Evolutionary conservation across 805 yeast species (phyloP).

Genomic region (Candida sonorensis): DNA sequence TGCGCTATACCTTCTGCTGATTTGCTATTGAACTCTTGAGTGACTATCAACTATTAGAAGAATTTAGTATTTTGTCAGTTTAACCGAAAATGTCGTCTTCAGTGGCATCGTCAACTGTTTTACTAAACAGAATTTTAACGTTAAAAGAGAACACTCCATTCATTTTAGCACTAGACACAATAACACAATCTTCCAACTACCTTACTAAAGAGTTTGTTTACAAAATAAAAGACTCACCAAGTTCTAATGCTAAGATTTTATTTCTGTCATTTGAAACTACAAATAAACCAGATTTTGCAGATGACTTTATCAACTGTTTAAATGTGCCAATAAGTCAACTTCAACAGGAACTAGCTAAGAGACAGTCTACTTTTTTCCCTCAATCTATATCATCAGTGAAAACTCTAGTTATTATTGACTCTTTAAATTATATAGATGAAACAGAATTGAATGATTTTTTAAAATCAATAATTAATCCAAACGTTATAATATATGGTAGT

Average conservation of each 20-base stretch:
- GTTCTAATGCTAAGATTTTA: slow-evolving; percentile 29
- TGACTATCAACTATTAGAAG: no score
- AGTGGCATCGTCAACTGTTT: slow-evolving; percentile 35
- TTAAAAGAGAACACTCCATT: slow-evolving; percentile 74
- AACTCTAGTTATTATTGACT: slow-evolving; percentile 54
- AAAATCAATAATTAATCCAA: slow-evolving; percentile 32
- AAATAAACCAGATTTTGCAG: slow-evolving; percentile 42
- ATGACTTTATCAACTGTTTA: slow-evolving; percentile 41
- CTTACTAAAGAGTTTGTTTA: slow-evolving; percentile 53
- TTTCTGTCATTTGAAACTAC: slow-evolving; percentile 67
- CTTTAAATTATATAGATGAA: slow-evolving; percentile 52
- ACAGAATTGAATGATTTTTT: slow-evolving; percentile 34
- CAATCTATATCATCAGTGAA: slow-evolving; percentile 1
- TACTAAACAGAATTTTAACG: slow-evolving; percentile 59
- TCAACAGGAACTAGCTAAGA: slow-evolving; percentile 4
- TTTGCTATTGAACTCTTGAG: no score
- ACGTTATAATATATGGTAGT: slow-evolving; percentile 38
- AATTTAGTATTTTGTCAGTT: no score
- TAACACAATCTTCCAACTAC: slow-evolving; percentile 57
- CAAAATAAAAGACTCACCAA: slow-evolving; percentile 24
- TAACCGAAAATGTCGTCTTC: slow-evolving; percentile 23
- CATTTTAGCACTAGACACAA: slow-evolving; percentile 59
- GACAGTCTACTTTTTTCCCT: neutral
- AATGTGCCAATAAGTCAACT: slow-evolving; percentile 10
- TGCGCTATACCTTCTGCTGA: no score